Conservation (phyloP, 495 filamentous ascomycete species). For the Penicillium subrubescens region DNA sequence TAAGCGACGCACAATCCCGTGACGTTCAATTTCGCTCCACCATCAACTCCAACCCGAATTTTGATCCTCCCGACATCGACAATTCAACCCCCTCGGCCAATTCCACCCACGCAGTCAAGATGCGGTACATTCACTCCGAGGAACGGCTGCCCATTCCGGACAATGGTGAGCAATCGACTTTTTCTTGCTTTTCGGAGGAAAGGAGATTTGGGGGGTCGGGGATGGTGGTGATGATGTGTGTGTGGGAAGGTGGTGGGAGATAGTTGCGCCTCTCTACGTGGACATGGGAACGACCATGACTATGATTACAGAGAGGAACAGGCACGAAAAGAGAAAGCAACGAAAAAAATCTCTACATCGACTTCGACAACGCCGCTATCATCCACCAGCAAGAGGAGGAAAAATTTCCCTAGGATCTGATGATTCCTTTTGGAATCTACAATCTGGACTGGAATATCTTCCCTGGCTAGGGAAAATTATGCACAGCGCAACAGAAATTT, state of each 20-base stretch:
- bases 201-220: background rate
- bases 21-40: conserved; percentile 51
- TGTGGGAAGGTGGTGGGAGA: conserved; percentile 12
- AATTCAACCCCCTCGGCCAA: conserved; percentile 51
- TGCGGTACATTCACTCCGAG: conserved; percentile 97
- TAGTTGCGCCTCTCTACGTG: conserved; percentile 13
- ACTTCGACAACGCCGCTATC: conserved; percentile 10
- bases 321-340: background rate
- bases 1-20: conserved; percentile 57
- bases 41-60: conserved; percentile 45
- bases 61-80: conserved; percentile 53
- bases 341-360: background rate
- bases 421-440: background rate
- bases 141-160: conserved; percentile 93
- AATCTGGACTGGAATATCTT: background rate
- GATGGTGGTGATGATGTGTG: conserved; percentile 6
- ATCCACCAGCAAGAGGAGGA: conserved; percentile 12
- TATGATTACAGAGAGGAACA: background rate
- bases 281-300: background rate
- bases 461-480: background rate
- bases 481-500: background rate
- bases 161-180: conserved; percentile 72
- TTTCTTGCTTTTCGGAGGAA: conserved; percentile 21
- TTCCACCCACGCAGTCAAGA: conserved; percentile 63
- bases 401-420: background rate